Percentiles rank a stretch among this genome's conserved stretches.
These are phyloP conservation scores for Neurospora sp. DNA, from an alignment of 495 filamentous ascomycete species.

Conservation along the genomic window DNA sequence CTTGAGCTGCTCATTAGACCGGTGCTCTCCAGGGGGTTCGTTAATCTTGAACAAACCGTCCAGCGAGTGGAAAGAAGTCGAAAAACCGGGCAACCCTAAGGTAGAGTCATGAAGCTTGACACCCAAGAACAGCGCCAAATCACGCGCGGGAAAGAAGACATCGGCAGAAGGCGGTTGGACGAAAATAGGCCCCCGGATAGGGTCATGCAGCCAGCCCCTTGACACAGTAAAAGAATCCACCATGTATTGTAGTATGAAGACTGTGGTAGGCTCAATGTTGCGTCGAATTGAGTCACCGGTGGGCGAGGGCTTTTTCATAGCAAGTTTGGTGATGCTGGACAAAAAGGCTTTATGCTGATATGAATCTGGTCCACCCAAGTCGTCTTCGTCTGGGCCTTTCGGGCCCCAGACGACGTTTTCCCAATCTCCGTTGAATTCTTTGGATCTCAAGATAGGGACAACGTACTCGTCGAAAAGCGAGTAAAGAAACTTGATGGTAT, in stretches of 20 bases:
- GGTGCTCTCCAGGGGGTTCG: too few relatives aligned
- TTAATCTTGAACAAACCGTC: too few relatives aligned
- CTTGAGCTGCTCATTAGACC: neutral
- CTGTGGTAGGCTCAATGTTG: neutral
- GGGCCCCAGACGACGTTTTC: neutral
- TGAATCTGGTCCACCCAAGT: neutral
- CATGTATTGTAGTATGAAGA: neutral
- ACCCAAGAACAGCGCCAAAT: neutral
- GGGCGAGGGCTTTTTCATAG: neutral
- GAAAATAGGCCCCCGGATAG: neutral
- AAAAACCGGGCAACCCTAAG: neutral
- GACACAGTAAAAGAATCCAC: neutral
- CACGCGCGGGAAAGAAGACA: neutral
- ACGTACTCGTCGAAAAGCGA: neutral
- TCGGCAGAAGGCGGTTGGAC: neutral
- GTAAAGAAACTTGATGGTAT: neutral
- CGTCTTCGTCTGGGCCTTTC: neutral
- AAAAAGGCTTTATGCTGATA: neutral
- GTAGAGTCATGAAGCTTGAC: neutral
- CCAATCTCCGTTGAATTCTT: neutral
- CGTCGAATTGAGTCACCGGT: neutral
- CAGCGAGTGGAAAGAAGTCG: neutral
- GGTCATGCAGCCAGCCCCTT: neutral
- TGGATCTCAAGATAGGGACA: neutral
- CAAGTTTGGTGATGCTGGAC: neutral